These are phyloP conservation scores for Candida khao-thaluensis DNA, from an alignment of 805 yeast species.

Conservation along the genomic window DNA sequence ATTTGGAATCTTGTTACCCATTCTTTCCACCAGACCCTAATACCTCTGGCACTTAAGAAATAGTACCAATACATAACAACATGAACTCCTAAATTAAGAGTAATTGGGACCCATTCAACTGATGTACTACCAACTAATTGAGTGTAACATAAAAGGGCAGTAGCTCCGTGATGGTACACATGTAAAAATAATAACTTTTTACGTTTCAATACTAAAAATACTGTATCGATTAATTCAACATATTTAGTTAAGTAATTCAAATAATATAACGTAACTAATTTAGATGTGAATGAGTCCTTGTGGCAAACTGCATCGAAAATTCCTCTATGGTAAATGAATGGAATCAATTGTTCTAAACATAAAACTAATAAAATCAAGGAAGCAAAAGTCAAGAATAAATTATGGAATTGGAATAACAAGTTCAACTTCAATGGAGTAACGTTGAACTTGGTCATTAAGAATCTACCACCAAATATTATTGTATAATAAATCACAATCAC, in stretches of 20 bases:
- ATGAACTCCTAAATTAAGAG: slow-evolving; percentile 86
- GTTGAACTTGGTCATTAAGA: slow-evolving; percentile 48
- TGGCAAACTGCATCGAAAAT: slow-evolving; percentile 81
- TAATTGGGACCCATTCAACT: slow-evolving; percentile 93
- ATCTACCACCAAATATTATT: slow-evolving; percentile 68
- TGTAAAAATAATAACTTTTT: slow-evolving; percentile 91
- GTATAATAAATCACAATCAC: slow-evolving; percentile 42
- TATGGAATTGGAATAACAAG: slow-evolving; percentile 80
- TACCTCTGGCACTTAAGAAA: slow-evolving; percentile 87
- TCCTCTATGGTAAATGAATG: slow-evolving; percentile 73
- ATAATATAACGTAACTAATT: slow-evolving; percentile 81
- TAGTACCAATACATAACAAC: slow-evolving; percentile 98
- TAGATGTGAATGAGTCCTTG: slow-evolving; percentile 75
- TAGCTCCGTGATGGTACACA: slow-evolving; percentile 97
- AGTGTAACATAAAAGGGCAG: slow-evolving; percentile 90
- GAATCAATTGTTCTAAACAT: slow-evolving; percentile 80
- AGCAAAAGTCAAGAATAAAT: slow-evolving; percentile 66
- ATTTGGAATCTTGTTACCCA: slow-evolving; percentile 98
- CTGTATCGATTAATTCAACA: slow-evolving; percentile 86
- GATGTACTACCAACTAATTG: slow-evolving; percentile 89
- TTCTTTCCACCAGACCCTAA: slow-evolving; percentile 98
- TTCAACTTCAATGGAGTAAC: slow-evolving; percentile 72
- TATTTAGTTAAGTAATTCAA: slow-evolving; percentile 89
- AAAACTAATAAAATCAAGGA: slow-evolving; percentile 68
- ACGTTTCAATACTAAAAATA: slow-evolving; percentile 86